Base-by-base conservation (phyloP, 306 rosid species). In the barrel medic (Medicago truncatula) region DNA sequence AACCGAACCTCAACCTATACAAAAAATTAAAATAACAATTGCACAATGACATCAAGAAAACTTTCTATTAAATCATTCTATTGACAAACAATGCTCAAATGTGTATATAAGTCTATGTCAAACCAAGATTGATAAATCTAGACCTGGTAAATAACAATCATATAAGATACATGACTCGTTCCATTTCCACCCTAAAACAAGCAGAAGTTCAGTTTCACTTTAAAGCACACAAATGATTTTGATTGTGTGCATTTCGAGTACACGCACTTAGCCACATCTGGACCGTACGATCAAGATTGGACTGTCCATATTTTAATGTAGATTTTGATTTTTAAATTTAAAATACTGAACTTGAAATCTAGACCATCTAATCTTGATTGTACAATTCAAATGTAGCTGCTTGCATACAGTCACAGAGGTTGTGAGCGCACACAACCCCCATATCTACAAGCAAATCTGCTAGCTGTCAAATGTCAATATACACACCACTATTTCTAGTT, bases 1-100 rank as follows among this genome's bases (percentile, higher is more conserved):
- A 84, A 58, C 73, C 96, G 80, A 54, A 95, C 99, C 83, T 95
- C 97, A 8, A 95, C 89, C 99, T 92, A 54, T 64, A 67, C 53
- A 67, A 4, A 70, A 52, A 47, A 54, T 49, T 34, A 78, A 77
- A 34, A 46, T 28, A 62, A 28, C 7, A 39, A 47, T 56, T 57
- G 16, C 14, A 80, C 3, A 4, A 53, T 62, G 75, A 28, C 52
- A 66, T 67, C 64, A 73, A 20, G 11, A 16, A 23, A 41, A 63
- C 9, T 58, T 53, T 61, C 12, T 23, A 39, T 8, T 28, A 16
- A 28, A 58, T 40, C 63, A 61, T 61, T 61, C 21, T 61, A 61
- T 3, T 28, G 20, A 61, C 21, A 15, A 7, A 23, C 8, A 61
- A 65, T 63, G 75, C 70, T 14, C 17, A 1, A 21, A 23, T 54